Conservation (phyloP, 306 rosid genomes). For the Leucaena leucocephala region DNA sequence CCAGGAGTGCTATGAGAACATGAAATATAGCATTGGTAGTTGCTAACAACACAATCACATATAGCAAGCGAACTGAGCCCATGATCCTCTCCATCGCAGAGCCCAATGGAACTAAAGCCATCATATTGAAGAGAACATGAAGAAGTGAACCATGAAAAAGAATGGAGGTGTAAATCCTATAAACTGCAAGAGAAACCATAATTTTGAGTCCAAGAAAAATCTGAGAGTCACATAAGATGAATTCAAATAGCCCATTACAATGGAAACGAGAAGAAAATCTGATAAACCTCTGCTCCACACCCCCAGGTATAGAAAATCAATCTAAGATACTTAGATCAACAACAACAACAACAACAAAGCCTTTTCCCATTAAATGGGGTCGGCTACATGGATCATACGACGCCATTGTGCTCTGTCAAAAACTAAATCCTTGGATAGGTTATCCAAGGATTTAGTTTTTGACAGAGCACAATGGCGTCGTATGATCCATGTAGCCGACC, state of each 20-base stretch:
- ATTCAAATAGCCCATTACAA: background rate
- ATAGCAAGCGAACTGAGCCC: constrained; percentile 94
- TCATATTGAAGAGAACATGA: constrained; percentile 96
- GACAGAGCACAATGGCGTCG: too few species aligned
- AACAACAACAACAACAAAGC: too few species aligned
- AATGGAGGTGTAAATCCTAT: constrained; percentile 89
- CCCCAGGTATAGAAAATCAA: background rate
- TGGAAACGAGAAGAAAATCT: background rate
- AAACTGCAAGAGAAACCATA: constrained; percentile 59
- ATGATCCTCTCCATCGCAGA: constrained; percentile 94
- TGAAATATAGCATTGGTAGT: constrained; percentile 81
- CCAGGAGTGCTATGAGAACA: constrained; percentile 73
- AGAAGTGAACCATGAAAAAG: constrained; percentile 91
- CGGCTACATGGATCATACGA: too few species aligned
- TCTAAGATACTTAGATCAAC: background rate
- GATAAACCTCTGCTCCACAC: background rate
- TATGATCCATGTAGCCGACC: too few species aligned
- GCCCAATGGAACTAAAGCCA: constrained; percentile 92
- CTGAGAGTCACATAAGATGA: constrained; percentile 22
- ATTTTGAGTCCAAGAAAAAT: constrained; percentile 11
- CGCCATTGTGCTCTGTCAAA: too few species aligned
- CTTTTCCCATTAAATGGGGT: too few species aligned
- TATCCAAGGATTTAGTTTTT: too few species aligned
- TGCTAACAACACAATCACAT: constrained; percentile 72
- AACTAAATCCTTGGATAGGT: too few species aligned